phyloP scores from a whole-genome alignment of 129 eudicot genomes.

The Logfia minima region DNA sequence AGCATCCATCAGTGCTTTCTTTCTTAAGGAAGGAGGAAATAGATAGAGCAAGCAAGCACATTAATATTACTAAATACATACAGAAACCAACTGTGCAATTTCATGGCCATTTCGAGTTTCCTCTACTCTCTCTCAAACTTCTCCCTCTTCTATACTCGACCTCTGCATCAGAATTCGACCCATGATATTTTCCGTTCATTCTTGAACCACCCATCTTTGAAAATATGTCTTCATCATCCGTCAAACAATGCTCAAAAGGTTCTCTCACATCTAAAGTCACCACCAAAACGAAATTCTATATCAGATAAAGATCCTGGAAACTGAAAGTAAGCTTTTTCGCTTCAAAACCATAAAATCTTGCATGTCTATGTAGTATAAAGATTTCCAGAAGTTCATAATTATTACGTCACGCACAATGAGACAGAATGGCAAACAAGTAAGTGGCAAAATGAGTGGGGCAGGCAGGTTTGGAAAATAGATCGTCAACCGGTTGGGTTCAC shows the following conservation, averaged over 20 bases:
- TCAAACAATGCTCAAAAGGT: conserved; percentile 38
- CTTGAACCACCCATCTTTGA: conserved; percentile 60
- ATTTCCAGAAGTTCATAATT: background rate
- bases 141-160: conserved; percentile 89
- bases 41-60: conserved; percentile 11
- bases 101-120: conserved; percentile 43
- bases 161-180: conserved; percentile 86
- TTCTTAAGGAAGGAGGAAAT: conserved; percentile 2
- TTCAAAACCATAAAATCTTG: background rate
- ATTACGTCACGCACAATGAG: background rate
- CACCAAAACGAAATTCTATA: background rate
- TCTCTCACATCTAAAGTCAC: conserved; percentile 21
- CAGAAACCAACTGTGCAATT: conserved; percentile 33
- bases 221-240: conserved; percentile 70
- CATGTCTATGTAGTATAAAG: background rate
- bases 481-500: background rate
- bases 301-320: background rate
- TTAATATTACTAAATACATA: conserved; percentile 26
- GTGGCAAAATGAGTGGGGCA: background rate
- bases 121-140: conserved; percentile 69
- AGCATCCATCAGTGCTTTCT: conserved; percentile 31
- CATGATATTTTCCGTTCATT: conserved; percentile 45
- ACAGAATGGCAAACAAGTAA: background rate
- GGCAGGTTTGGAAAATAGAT: background rate
- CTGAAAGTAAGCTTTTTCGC: background rate